Evolutionary conservation across 2,329 filamentous ascomycete genomes (phyloP), one percentile per base, ranked within the genome.

Genomic region (Calonectria pteridis): DNA sequence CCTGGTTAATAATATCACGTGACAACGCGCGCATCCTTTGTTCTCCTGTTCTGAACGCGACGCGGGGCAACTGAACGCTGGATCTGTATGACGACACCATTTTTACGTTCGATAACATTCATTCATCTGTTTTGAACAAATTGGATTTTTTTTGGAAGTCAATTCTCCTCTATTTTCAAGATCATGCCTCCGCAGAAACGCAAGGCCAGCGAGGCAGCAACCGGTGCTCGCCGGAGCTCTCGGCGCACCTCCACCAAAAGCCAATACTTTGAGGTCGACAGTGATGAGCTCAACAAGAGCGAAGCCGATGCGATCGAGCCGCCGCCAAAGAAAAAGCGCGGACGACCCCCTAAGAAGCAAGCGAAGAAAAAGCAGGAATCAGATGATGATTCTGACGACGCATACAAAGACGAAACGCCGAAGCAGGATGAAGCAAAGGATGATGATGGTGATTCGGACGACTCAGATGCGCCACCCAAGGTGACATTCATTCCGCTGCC

Each of bases 191-290:
- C 83, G 20, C 82, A 81, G 14, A 88, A 88, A 72, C 83, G 85
- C 67, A 78, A 84, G 14, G 81, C 82, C 2, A 72, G 81, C 9
- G 82, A 81, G 18, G 74, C 82, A 5, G 71, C 77, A 6, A 78
- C 79, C 28, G 80, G 83, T 69, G 75, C 82, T 18, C 86, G 87
- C 23, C 85, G 88, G n/a, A 85, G 87, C 65, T 91, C 89, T 7
- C 79, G 83, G 28, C 89, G 89, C 55, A 79, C 88, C 46, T 85
- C 85, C 23, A 86, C 85, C 31, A 90, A 86, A 83, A 91, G 89
- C 82, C 83, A 82, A 23, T 91, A 91, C 79, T 90, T 90, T 78
- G 88, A 89, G 71, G 80, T 74, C 11, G 64, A 69, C 40, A 73
- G 69, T 5, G 67, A 71, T 35, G 76, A 72, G 49, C 70, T 69